Evolutionary conservation across 805 yeast species (phyloP).

Genomic region (Tetrapisispora iriomotensis): DNA sequence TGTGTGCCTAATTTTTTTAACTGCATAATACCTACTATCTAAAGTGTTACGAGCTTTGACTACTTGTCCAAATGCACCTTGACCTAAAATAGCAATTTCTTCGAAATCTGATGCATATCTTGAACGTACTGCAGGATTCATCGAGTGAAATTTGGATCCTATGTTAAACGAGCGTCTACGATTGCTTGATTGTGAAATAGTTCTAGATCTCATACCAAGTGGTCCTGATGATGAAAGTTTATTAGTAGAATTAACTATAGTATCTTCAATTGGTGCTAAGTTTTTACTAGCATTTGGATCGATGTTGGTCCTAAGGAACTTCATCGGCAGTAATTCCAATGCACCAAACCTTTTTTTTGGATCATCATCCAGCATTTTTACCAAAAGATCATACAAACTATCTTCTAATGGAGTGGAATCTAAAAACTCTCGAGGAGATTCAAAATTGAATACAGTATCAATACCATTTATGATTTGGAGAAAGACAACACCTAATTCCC

Average conservation of each 20-base stretch:
- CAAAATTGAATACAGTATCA: constrained; percentile 42
- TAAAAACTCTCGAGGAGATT: constrained; percentile 58
- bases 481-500: constrained; percentile 83
- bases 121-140: constrained; percentile 35
- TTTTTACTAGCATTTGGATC: constrained; percentile 27
- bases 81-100: constrained; percentile 82
- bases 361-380: constrained; percentile 52
- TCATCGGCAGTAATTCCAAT: constrained; percentile 72
- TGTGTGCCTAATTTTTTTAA: constrained; percentile 80
- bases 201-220: constrained; percentile 10
- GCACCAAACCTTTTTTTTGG: constrained; percentile 72
- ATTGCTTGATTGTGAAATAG: constrained; percentile 19
- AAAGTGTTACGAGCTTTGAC: constrained; percentile 90
- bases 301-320: constrained; percentile 70
- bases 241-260: constrained; percentile 1
- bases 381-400: constrained; percentile 55
- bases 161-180: constrained; percentile 35
- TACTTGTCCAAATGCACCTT: constrained; percentile 97
- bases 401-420: constrained; percentile 38
- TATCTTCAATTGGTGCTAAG: constrained; percentile 12
- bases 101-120: constrained; percentile 91
- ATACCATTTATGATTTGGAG: constrained; percentile 55
- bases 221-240: constrained; percentile 8
- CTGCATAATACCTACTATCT: constrained; percentile 92
- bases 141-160: constrained; percentile 30